Conservation (phyloP, 306 rosid species). For the Quercus mongolica region DNA sequence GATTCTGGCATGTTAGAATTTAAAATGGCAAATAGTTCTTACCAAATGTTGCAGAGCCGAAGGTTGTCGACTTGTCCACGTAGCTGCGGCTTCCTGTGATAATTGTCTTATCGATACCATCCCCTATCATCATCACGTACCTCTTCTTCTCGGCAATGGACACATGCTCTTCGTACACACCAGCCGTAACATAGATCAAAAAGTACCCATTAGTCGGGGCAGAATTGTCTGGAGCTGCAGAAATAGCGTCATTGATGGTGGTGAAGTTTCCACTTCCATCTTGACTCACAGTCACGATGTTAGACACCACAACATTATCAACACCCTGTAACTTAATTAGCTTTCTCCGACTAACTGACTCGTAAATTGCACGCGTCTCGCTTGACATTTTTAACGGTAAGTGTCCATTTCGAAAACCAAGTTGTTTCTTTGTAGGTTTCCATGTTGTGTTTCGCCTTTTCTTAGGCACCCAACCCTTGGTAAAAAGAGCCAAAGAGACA, state of each 20-base stretch:
- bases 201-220: constrained; percentile 45
- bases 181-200: constrained; percentile 52
- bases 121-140: constrained; percentile 73
- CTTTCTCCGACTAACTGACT: constrained; percentile 34
- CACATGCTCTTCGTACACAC: constrained; percentile 71
- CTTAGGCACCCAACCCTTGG: constrained; percentile 50
- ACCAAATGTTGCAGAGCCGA: constrained; percentile 82
- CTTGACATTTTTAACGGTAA: constrained; percentile 51
- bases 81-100: constrained; percentile 73
- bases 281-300: constrained; percentile 51
- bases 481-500: constrained; percentile 46
- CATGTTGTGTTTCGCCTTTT: constrained; percentile 20
- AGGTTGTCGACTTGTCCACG: constrained; percentile 73
- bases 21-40: constrained; percentile 5
- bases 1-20: not conserved
- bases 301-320: constrained; percentile 31
- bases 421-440: constrained; percentile 17
- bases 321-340: constrained; percentile 14
- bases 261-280: constrained; percentile 66
- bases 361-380: constrained; percentile 29
- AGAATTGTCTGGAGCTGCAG: constrained; percentile 63
- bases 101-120: constrained; percentile 64
- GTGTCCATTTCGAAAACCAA: constrained; percentile 39
- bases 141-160: constrained; percentile 47
- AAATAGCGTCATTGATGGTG: constrained; percentile 58